Evolutionary conservation across 169 alveolate species (phyloP).

Genomic region (Cryptosporidium canis): DNA sequence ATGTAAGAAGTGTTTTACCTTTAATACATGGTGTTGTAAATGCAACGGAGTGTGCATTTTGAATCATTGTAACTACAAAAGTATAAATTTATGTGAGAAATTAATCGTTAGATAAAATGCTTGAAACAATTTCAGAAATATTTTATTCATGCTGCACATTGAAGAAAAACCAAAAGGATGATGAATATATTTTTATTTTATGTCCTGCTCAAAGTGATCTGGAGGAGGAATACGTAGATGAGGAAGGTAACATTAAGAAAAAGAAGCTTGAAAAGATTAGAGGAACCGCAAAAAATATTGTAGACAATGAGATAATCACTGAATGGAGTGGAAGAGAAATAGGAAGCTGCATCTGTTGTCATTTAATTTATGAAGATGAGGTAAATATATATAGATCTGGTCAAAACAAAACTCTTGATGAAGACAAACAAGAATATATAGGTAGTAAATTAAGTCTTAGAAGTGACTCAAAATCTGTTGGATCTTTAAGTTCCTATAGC

Average conservation of each 20-base stretch:
- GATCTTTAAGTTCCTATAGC: background rate
- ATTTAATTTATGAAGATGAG: slow-evolving; percentile 54
- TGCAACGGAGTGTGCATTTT: background rate
- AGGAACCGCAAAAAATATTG: slow-evolving; percentile 27
- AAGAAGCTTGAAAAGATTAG: slow-evolving; percentile 17
- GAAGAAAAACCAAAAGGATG: slow-evolving; percentile 16
- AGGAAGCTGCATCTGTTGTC: slow-evolving; percentile 60
- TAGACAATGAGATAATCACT: background rate
- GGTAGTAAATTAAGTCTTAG: background rate
- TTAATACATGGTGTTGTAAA: background rate
- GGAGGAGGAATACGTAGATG: slow-evolving; percentile 36
- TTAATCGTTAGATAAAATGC: background rate
- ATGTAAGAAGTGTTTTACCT: background rate
- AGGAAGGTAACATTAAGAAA: background rate
- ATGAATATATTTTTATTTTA: slow-evolving; percentile 30
- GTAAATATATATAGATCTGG: background rate
- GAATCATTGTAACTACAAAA: background rate
- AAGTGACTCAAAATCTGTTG: background rate
- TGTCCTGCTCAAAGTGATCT: slow-evolving; percentile 68
- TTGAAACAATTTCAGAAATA: background rate
- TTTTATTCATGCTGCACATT: slow-evolving; percentile 20
- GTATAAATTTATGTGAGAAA: background rate
- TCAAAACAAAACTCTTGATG: background rate
- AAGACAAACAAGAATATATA: background rate
- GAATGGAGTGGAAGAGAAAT: slow-evolving; percentile 67